Conservation (phyloP, 2,329 filamentous ascomycete genomes). For the Nemania diffusa region DNA sequence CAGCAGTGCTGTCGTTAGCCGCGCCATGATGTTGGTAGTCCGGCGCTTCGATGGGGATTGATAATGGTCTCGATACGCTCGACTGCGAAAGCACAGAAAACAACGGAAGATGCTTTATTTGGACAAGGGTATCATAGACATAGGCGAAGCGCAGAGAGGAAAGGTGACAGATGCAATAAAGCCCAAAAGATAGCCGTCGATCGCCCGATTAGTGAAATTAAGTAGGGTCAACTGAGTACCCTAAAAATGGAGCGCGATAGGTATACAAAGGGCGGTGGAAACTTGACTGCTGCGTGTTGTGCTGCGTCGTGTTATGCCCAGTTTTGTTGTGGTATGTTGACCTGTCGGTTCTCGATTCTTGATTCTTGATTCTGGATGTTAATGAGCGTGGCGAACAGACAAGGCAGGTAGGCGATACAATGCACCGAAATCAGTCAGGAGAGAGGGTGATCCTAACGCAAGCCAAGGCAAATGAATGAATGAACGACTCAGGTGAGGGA, state of each 20-base stretch:
- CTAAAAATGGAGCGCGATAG: not conserved
- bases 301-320: not conserved
- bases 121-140: conserved; percentile 20
- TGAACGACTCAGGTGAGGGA: conserved; percentile 36
- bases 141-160: not conserved
- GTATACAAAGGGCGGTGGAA: not conserved
- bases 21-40: conserved; percentile 27
- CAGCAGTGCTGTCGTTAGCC: conserved; percentile 43
- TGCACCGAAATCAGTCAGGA: conserved; percentile 1
- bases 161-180: conserved; percentile 3
- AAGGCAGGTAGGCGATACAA: not conserved
- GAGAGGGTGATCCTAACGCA: conserved; percentile 2
- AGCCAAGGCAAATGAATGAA: conserved; percentile 26
- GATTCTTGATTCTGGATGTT: conserved; percentile 6
- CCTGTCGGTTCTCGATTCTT: not conserved
- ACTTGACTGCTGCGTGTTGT: not conserved
- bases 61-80: conserved; percentile 1
- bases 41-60: not conserved
- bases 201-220: not conserved
- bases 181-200: not conserved
- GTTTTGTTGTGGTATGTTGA: not conserved
- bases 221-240: not conserved
- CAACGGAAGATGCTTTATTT: conserved; percentile 8
- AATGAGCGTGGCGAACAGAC: conserved; percentile 9
- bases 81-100: conserved; percentile 8